Conservation (phyloP, 1,284 basidiomycete genomes). For the Ceratorhiza oryzae-sativae region DNA sequence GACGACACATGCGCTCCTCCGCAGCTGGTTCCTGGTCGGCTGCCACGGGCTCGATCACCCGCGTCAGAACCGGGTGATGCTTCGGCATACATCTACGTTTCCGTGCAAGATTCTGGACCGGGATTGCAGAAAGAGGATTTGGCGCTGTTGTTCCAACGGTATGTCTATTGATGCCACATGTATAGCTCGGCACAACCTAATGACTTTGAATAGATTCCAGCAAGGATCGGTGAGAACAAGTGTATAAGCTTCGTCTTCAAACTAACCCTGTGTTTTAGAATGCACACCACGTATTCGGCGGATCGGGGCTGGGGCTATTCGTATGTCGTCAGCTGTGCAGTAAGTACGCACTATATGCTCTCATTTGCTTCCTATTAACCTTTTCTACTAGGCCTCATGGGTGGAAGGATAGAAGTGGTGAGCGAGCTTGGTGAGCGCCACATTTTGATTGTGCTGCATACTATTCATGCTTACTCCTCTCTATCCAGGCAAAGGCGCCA, state of each 20-base stretch:
- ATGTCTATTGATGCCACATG: conserved; percentile 38
- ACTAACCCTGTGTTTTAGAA: conserved; percentile 15
- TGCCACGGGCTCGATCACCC: neutral
- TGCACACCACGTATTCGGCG: conserved; percentile 46
- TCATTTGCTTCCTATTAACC: neutral
- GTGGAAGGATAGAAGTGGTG: conserved; percentile 47
- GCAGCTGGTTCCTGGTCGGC: neutral
- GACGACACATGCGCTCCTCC: conserved; percentile 30
- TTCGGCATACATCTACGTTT: conserved; percentile 44
- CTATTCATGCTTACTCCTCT: neutral
- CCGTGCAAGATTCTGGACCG: conserved; percentile 47
- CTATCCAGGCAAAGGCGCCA: conserved; percentile 45
- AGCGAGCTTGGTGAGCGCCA: conserved; percentile 33
- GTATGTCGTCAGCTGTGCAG: conserved; percentile 47
- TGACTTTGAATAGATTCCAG: conserved; percentile 43
- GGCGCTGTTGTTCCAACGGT: conserved; percentile 33
- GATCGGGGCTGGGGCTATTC: conserved; percentile 47
- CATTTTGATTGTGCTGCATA: neutral
- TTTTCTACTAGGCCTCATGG: conserved; percentile 45
- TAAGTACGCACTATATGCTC: neutral
- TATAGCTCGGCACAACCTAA: neutral
- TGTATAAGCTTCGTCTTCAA: neutral
- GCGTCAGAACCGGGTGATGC: neutral
- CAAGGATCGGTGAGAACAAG: conserved; percentile 44
- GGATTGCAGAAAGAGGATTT: conserved; percentile 47